Conservation (phyloP, 1,284 basidiomycete genomes). For the Trichosporon coremiiforme region DNA sequence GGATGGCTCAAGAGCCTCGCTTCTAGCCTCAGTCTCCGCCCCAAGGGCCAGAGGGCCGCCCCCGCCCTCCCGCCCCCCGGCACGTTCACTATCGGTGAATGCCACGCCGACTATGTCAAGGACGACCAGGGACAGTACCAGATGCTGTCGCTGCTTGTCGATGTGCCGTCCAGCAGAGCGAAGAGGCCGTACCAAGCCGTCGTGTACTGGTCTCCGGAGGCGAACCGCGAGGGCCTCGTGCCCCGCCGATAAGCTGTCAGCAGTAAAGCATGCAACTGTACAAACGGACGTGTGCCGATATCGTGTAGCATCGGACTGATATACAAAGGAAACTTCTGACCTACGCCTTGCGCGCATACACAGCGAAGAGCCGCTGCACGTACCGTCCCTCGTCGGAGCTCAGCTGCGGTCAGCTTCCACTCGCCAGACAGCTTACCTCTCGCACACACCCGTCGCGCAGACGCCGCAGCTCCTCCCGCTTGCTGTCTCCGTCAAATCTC, state of each 20-base stretch:
- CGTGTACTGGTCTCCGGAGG: slow-evolving; percentile 51
- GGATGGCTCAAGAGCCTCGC: slow-evolving; percentile 3
- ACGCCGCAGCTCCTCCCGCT: slow-evolving; percentile 27
- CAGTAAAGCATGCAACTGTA: neutral
- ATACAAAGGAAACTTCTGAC: slow-evolving; percentile 6
- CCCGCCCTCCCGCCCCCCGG: slow-evolving; percentile 48
- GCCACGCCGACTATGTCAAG: slow-evolving; percentile 56
- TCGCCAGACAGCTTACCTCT: slow-evolving; percentile 38
- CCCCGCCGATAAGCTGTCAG: slow-evolving; percentile 28
- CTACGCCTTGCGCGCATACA: slow-evolving; percentile 45
- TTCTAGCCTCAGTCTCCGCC: neutral
- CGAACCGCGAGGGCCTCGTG: slow-evolving; percentile 50
- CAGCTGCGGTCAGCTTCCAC: slow-evolving; percentile 32
- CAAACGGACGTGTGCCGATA: neutral
- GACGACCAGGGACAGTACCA: slow-evolving; percentile 49
- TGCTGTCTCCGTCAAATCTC: neutral
- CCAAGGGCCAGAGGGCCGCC: slow-evolving; percentile 22
- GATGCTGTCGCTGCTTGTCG: slow-evolving; percentile 52
- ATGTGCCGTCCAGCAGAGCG: slow-evolving; percentile 46
- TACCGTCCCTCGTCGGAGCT: slow-evolving; percentile 31
- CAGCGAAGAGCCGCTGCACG: slow-evolving; percentile 47
- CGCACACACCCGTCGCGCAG: slow-evolving; percentile 34
- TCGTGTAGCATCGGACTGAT: neutral
- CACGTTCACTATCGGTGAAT: slow-evolving; percentile 55
- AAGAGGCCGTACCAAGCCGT: slow-evolving; percentile 50